phyloP scores from a whole-genome alignment of 345 rosid genomes.

The Geranium brycei region DNA sequence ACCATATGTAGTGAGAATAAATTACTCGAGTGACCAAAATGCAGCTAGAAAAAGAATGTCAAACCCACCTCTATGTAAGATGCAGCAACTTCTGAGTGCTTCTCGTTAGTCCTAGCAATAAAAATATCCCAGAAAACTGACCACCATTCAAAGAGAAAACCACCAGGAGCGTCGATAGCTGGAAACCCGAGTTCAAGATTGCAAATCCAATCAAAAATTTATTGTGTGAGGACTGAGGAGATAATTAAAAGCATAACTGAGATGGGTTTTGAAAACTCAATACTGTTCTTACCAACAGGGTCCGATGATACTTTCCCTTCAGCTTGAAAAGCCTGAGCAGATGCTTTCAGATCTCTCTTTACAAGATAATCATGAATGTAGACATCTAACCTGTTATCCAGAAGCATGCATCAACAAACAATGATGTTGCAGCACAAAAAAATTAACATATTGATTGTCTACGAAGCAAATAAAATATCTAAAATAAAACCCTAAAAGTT shows the following conservation, averaged over 20 bases:
- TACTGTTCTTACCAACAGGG: conserved; percentile 66
- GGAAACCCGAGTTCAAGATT: conserved; percentile 7
- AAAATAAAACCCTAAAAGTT: too few relatives aligned
- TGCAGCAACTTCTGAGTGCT: conserved; percentile 97
- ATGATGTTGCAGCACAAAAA: too few relatives aligned
- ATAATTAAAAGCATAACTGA: background rate
- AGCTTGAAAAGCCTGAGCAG: conserved; percentile 95
- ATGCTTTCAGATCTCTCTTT: conserved; percentile 85
- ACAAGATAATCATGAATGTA: conserved; percentile 94
- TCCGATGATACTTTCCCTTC: conserved; percentile 97
- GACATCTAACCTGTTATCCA: conserved; percentile 72
- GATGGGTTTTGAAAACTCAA: background rate
- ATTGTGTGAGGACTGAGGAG: background rate
- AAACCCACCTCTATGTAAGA: conserved; percentile 81
- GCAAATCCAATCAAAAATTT: conserved; percentile 4
- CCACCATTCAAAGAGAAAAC: conserved; percentile 99
- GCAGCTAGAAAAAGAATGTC: background rate
- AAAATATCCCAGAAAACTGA: conserved; percentile 99
- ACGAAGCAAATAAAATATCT: too few relatives aligned
- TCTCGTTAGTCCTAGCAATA: conserved; percentile 95
- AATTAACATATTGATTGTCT: too few relatives aligned
- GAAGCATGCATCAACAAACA: too few relatives aligned
- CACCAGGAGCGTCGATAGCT: conserved; percentile 99
- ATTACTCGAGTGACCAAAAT: background rate
- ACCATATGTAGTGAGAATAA: too few relatives aligned